These are phyloP conservation scores for Lipomyces japonicus DNA, from an alignment of 805 yeast species.

Conservation along the genomic window DNA sequence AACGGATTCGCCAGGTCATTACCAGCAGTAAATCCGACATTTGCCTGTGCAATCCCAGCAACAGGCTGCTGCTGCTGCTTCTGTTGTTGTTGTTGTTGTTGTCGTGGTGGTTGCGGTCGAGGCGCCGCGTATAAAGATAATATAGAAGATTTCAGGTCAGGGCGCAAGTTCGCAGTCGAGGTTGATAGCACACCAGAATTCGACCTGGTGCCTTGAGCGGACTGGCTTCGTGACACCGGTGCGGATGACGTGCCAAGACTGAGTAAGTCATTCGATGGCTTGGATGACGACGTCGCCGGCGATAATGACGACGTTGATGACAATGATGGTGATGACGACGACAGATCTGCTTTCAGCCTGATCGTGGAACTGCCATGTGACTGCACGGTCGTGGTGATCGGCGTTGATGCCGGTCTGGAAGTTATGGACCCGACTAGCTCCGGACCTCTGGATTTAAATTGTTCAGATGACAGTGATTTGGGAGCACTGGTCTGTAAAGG, in stretches of 20 bases:
- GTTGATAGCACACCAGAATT: constrained; percentile 12
- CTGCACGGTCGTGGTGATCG: constrained; percentile 5
- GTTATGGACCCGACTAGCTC: constrained; percentile 22
- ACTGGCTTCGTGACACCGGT: constrained; percentile 28
- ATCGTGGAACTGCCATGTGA: constrained; percentile 26
- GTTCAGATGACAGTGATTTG: constrained; percentile 19
- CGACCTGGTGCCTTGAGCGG: constrained; percentile 11
- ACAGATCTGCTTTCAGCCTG: constrained; percentile 14
- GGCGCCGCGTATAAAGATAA: constrained; percentile 75
- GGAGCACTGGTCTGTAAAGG: constrained; percentile 4
- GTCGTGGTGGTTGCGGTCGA: constrained; percentile 39
- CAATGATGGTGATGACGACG: constrained; percentile 4
- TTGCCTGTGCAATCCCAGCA: background rate
- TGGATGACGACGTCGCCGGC: too few species aligned
- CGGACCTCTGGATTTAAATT: constrained; percentile 5
- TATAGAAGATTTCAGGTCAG: constrained; percentile 88
- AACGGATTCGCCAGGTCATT: constrained; percentile 19
- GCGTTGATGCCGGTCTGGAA: constrained; percentile 20
- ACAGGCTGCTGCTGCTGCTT: background rate
- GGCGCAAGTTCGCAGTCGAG: constrained; percentile 45
- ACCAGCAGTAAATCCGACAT: background rate
- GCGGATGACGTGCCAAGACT: constrained; percentile 18
- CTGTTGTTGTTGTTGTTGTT: constrained; percentile 4
- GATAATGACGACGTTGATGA: too few species aligned
- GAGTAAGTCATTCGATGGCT: constrained; percentile 15